Evolutionary conservation across 2,329 filamentous ascomycete genomes (phyloP).

Genomic region (Paracamarosporium sp.): DNA sequence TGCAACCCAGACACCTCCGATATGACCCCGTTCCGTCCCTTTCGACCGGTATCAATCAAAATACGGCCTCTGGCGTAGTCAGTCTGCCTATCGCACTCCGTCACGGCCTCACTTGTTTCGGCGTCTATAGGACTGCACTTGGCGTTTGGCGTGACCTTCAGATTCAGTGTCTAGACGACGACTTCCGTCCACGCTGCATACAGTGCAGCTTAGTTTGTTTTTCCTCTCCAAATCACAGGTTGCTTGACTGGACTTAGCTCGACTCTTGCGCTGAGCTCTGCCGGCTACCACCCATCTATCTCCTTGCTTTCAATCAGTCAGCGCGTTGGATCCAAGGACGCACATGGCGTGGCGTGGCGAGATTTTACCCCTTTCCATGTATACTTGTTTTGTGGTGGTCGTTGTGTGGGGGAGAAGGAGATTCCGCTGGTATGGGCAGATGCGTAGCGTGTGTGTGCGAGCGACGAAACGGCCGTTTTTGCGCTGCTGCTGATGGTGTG

Average conservation of each 20-base stretch:
- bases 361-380: neutral
- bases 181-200: neutral
- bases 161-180: slow-evolving; percentile 10
- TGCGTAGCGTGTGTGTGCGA: too few relatives aligned
- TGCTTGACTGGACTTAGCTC: too few relatives aligned
- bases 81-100: slow-evolving; percentile 3
- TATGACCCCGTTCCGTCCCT: slow-evolving; percentile 9
- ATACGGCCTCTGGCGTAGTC: slow-evolving; percentile 22
- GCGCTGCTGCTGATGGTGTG: too few relatives aligned
- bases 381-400: neutral
- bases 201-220: neutral
- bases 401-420: too few relatives aligned
- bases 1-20: neutral
- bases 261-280: slow-evolving; percentile 8
- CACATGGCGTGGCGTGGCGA: neutral
- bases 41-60: slow-evolving; percentile 21
- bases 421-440: too few relatives aligned
- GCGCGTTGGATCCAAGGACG: neutral
- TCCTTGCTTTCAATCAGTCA: slow-evolving; percentile 2
- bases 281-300: slow-evolving; percentile 3
- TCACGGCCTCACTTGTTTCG: slow-evolving; percentile 20
- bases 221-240: neutral
- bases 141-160: slow-evolving; percentile 23
- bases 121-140: slow-evolving; percentile 14
- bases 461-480: too few relatives aligned